Percentiles rank a stretch among this genome's conserved stretches.
Conservation (phyloP, 208 protist species). For the Acanthamoeba divionensis region DNA sequence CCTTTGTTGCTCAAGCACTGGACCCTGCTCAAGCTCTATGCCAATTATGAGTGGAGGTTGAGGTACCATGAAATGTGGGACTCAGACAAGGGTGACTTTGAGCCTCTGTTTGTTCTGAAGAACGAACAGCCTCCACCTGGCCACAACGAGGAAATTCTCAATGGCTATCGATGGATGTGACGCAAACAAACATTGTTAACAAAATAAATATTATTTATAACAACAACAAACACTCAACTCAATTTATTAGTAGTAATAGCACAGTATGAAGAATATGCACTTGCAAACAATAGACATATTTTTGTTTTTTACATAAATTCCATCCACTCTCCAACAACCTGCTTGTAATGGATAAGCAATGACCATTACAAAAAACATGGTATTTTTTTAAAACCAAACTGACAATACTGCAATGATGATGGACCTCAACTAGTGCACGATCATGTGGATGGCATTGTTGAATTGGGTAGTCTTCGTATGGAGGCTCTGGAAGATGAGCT, state of each 20-base stretch:
- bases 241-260: no score
- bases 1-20: background rate
- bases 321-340: no score
- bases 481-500: conserved; percentile 66
- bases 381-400: no score
- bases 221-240: no score
- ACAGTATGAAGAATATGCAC: no score
- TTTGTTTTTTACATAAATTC: no score
- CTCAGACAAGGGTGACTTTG: background rate
- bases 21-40: background rate
- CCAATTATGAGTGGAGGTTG: background rate
- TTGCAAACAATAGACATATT: no score
- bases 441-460: conserved; percentile 72
- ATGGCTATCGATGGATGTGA: background rate
- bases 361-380: no score
- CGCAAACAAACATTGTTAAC: no score
- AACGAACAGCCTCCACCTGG: background rate
- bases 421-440: conserved; percentile 34
- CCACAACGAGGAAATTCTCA: background rate
- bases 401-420: background rate
- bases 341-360: no score
- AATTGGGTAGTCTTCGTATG: conserved; percentile 60
- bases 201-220: no score
- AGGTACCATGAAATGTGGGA: background rate
- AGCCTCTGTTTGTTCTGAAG: background rate